Percentiles rank a stretch among this genome's conserved stretches.
phyloP scores from a whole-genome alignment of 805 yeast species.

The Spathaspora sp. region DNA sequence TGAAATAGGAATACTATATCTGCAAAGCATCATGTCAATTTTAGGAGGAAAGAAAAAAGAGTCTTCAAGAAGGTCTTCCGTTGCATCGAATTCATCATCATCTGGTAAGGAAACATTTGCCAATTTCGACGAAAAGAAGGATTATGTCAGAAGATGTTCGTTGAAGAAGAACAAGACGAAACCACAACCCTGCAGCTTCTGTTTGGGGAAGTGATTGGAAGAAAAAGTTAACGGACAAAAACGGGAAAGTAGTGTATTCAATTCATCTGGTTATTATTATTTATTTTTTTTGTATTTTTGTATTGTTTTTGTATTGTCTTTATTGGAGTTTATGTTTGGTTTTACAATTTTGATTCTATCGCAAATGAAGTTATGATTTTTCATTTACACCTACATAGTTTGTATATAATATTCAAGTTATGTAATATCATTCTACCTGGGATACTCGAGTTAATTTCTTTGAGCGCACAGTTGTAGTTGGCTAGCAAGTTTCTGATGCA shows the following conservation, averaged over 20 bases:
- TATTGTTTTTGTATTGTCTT: neutral
- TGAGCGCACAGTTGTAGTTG: too few species aligned
- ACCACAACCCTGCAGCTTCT: constrained; percentile 35
- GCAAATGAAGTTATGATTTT: neutral
- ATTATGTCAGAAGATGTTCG: constrained; percentile 39
- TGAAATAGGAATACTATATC: neutral
- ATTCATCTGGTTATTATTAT: neutral
- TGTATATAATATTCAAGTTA: neutral
- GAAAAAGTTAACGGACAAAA: neutral
- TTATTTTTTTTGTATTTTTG: neutral
- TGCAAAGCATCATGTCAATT: constrained; percentile 4
- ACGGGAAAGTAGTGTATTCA: neutral
- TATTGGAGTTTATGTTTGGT: neutral
- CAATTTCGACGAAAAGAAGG: constrained; percentile 44
- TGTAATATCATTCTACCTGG: neutral
- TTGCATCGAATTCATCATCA: constrained; percentile 18
- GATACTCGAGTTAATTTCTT: too few species aligned
- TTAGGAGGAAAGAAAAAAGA: constrained; percentile 8
- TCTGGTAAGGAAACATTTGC: constrained; percentile 16
- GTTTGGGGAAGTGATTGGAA: constrained; percentile 32
- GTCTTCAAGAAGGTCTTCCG: constrained; percentile 7
- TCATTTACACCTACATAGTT: neutral
- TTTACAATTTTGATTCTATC: neutral
- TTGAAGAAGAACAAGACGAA: constrained; percentile 19
- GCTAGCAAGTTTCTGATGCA: too few species aligned